phyloP scores from a whole-genome alignment of 306 rosid genomes.

The Pachyrhizus erosus region DNA sequence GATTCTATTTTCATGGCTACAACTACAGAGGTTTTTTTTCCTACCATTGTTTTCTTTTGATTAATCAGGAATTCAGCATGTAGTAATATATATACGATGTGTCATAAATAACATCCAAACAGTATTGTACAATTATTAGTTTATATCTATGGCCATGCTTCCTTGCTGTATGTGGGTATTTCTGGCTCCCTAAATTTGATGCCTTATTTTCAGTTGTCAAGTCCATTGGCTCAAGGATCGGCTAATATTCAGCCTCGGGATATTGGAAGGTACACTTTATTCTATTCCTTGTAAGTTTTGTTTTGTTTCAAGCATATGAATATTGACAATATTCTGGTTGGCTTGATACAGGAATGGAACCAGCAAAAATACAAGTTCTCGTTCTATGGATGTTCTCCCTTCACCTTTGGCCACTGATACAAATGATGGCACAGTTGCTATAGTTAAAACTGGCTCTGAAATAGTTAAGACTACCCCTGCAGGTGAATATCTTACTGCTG shows the following conservation, averaged over 20 bases:
- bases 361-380: conserved; percentile 51
- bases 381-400: conserved; percentile 64
- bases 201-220: conserved; percentile 65
- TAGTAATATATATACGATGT: not conserved
- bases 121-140: conserved; percentile 2
- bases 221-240: conserved; percentile 64
- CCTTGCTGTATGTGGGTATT: conserved; percentile 11
- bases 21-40: not conserved
- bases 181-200: conserved; percentile 44
- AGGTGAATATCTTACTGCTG: conserved; percentile 97
- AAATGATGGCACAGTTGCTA: conserved; percentile 82
- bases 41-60: not conserved
- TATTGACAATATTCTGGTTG: conserved; percentile 41
- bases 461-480: conserved; percentile 86
- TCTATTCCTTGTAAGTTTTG: conserved; percentile 28
- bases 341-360: conserved; percentile 65
- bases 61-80: conserved; percentile 17
- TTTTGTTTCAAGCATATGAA: conserved; percentile 26
- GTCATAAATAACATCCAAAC: conserved; percentile 10
- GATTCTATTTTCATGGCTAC: not conserved
- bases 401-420: conserved; percentile 65
- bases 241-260: conserved; percentile 73
- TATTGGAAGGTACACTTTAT: conserved; percentile 58
- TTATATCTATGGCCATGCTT: conserved; percentile 17
- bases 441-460: conserved; percentile 81